Conservation (phyloP, 163 green algal genomes). For the Picocystis sp. region DNA sequence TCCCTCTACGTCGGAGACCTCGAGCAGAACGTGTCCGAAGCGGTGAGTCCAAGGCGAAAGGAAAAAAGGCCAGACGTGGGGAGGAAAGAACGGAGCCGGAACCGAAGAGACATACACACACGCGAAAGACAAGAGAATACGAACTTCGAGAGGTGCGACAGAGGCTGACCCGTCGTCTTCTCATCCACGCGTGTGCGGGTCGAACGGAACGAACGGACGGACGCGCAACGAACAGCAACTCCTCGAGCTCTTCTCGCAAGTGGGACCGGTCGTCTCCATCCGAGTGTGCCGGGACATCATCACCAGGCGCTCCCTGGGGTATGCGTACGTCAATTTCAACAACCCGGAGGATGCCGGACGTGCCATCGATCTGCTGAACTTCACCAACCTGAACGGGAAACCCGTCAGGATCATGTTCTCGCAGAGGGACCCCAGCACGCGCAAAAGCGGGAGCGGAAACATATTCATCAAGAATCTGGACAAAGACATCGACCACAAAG, state of each 20-base stretch:
- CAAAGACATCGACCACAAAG: constrained; percentile 91
- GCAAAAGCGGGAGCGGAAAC: constrained; percentile 70
- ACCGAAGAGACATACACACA: too few species aligned
- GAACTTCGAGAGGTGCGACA: too few species aligned
- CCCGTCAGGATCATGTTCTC: constrained; percentile 97
- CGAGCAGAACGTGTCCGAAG: constrained; percentile 79
- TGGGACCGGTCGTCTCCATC: constrained; percentile 90
- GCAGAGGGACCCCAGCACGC: constrained; percentile 70
- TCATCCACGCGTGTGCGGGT: too few species aligned
- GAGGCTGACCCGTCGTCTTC: too few species aligned
- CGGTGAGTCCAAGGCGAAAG: constrained; percentile 2
- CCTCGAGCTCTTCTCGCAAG: constrained; percentile 86
- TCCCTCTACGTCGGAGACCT: constrained; percentile 96
- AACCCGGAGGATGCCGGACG: constrained; percentile 14
- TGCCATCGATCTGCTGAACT: constrained; percentile 85
- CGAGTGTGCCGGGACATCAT: constrained; percentile 95
- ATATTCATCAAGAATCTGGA: constrained; percentile 99
- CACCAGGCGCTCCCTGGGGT: constrained; percentile 87
- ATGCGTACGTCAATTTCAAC: constrained; percentile 99
- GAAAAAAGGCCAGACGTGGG: too few species aligned
- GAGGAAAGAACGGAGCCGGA: too few species aligned
- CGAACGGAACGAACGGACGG: too few species aligned
- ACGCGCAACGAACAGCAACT: constrained; percentile 34
- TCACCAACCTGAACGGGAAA: constrained; percentile 60
- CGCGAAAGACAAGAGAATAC: too few species aligned